Percentiles rank a stretch among this genome's conserved stretches.
phyloP scores from a whole-genome alignment of 768 basidiomycete species.

The Amanita fuliginea region DNA sequence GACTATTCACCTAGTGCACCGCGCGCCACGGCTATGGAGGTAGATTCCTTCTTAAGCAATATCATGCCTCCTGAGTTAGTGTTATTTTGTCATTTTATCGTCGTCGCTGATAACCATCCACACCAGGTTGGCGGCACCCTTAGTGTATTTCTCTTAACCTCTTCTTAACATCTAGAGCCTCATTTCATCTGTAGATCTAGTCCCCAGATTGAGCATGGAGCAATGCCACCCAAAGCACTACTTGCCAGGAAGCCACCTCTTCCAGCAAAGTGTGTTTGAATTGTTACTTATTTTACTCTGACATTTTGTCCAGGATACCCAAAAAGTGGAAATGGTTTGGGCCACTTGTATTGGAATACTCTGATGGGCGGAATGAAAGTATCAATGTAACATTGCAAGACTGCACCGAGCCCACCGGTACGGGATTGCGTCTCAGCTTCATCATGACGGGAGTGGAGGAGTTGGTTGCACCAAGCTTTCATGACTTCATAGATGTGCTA shows the following conservation, averaged over 20 bases:
- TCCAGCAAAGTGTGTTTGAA: slow-evolving; percentile 12
- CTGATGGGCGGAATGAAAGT: slow-evolving; percentile 24
- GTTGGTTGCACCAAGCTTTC: slow-evolving; percentile 35
- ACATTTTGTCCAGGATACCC: slow-evolving; percentile 29
- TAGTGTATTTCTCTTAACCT: slow-evolving; percentile 16
- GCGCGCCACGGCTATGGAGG: background rate
- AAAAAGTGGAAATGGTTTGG: slow-evolving; percentile 63
- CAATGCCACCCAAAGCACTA: slow-evolving; percentile 13
- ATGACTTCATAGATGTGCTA: slow-evolving; percentile 35
- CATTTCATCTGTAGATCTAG: slow-evolving; percentile 12
- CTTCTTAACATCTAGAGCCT: background rate
- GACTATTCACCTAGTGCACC: background rate
- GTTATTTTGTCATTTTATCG: background rate
- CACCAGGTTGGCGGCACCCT: slow-evolving; percentile 23
- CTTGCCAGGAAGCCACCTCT: slow-evolving; percentile 9
- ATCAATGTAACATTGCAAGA: slow-evolving; percentile 42
- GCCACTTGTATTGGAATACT: slow-evolving; percentile 31
- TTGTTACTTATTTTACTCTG: background rate
- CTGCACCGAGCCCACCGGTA: slow-evolving; percentile 23
- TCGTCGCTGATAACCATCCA: background rate
- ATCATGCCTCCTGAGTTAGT: slow-evolving; percentile 12
- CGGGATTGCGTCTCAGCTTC: slow-evolving; percentile 39
- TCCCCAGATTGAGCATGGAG: slow-evolving; percentile 13
- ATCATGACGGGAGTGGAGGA: slow-evolving; percentile 20
- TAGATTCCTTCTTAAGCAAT: background rate